Conservation (phyloP, 2,329 filamentous ascomycete genomes). For the Aureobasidium leucospermi region DNA sequence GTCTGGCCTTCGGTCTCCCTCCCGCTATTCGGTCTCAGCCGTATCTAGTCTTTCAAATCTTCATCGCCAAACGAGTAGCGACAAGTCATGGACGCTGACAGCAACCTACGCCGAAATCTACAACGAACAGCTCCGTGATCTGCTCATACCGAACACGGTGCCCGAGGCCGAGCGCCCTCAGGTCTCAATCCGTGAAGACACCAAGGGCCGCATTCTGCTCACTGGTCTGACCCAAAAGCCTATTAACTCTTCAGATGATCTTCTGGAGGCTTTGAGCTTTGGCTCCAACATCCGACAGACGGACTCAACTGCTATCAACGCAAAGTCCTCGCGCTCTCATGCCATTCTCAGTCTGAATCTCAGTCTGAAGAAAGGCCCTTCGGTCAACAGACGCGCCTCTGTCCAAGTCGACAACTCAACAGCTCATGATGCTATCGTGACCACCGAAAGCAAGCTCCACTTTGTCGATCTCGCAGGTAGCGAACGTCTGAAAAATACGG, state of each 20-base stretch:
- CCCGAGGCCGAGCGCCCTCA: constrained; percentile 62
- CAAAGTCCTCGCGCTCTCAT: constrained; percentile 93
- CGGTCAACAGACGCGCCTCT: constrained; percentile 69
- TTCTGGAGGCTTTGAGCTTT: constrained; percentile 82
- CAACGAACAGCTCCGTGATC: constrained; percentile 89
- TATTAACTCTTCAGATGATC: constrained; percentile 85
- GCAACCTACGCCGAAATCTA: constrained; percentile 79
- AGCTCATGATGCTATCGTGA: constrained; percentile 59
- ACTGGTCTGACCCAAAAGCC: constrained; percentile 83
- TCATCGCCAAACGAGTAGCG: constrained; percentile 38
- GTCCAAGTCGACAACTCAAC: constrained; percentile 76
- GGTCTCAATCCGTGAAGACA: constrained; percentile 91
- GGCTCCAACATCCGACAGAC: constrained; percentile 93
- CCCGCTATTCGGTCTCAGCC: constrained; percentile 62
- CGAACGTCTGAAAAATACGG: constrained; percentile 93
- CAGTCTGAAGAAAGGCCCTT: constrained; percentile 63
- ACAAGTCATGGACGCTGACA: constrained; percentile 83
- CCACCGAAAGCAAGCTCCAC: constrained; percentile 94
- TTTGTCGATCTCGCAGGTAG: constrained; percentile 97
- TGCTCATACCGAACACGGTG: constrained; percentile 70
- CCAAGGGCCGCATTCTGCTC: constrained; percentile 87
- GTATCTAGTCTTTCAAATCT: constrained; percentile 38
- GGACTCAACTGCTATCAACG: constrained; percentile 94
- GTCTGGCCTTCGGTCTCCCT: constrained; percentile 72
- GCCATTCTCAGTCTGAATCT: constrained; percentile 95